phyloP scores from a whole-genome alignment of 306 rosid species.

The Cercis canadensis region DNA sequence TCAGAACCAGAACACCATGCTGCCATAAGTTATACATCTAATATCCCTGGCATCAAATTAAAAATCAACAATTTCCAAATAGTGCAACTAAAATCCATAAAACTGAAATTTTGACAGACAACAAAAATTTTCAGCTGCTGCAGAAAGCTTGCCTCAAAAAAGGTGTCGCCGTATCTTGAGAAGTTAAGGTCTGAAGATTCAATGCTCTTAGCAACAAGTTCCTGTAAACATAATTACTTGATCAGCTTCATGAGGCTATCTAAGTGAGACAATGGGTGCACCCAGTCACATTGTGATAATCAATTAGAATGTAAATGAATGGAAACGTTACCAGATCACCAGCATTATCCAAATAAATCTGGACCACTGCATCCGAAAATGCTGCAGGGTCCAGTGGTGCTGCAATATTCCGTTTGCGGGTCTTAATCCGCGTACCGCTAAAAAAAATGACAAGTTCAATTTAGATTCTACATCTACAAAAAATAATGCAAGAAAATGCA shows the following conservation, averaged over 20 bases:
- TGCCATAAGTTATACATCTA: neutral
- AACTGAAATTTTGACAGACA: neutral
- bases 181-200: conserved; percentile 94
- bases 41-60: neutral
- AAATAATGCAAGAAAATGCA: neutral
- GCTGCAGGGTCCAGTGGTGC: conserved; percentile 99
- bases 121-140: neutral
- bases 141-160: conserved; percentile 76
- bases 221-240: conserved; percentile 51
- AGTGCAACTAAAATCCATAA: conserved; percentile 5
- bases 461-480: neutral
- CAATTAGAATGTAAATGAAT: conserved; percentile 20
- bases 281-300: neutral
- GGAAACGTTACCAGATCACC: conserved; percentile 90
- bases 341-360: conserved; percentile 99
- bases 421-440: conserved; percentile 99
- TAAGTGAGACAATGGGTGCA: neutral
- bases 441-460: neutral
- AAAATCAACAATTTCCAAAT: neutral
- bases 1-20: neutral
- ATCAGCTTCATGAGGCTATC: conserved; percentile 26
- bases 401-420: conserved; percentile 99
- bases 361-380: conserved; percentile 99
- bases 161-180: conserved; percentile 99
- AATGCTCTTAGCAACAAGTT: conserved; percentile 84